phyloP scores from a whole-genome alignment of 1,284 basidiomycete genomes.

The Takashimella tepidaria region DNA sequence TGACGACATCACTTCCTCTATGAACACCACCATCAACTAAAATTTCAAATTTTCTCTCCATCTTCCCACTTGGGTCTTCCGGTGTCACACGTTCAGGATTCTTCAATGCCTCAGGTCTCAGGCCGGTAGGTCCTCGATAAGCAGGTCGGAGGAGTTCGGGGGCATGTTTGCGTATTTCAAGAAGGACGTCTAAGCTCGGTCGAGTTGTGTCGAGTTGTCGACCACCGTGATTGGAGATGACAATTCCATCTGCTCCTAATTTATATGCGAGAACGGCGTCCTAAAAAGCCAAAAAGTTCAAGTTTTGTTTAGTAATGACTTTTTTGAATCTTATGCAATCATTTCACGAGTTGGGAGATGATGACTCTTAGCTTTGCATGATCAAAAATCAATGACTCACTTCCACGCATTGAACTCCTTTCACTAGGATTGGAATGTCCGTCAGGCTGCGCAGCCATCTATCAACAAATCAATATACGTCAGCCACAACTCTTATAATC shows the following conservation, averaged over 20 bases:
- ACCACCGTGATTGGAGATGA: slow-evolving; percentile 54
- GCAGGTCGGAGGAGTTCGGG: slow-evolving; percentile 39
- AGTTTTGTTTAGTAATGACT: no score
- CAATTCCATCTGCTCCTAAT: slow-evolving; percentile 49
- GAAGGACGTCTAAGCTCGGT: slow-evolving; percentile 69
- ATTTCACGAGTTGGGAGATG: no score
- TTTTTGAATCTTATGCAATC: no score
- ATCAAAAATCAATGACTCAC: no score
- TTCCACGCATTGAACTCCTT: slow-evolving; percentile 58
- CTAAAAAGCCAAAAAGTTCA: no score
- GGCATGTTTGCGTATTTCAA: slow-evolving; percentile 56
- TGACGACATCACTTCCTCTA: slow-evolving; percentile 85
- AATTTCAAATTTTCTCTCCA: slow-evolving; percentile 52
- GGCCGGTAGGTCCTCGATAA: slow-evolving; percentile 35
- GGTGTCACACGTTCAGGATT: slow-evolving; percentile 65
- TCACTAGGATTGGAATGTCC: slow-evolving; percentile 74
- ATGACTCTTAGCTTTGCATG: no score
- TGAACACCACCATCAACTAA: slow-evolving; percentile 84
- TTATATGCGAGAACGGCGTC: slow-evolving; percentile 50
- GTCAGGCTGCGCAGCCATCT: slow-evolving; percentile 68
- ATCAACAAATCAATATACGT: no score
- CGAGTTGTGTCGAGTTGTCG: slow-evolving; percentile 51
- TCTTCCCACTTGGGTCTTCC: slow-evolving; percentile 4
- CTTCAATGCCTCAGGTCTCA: slow-evolving; percentile 46
- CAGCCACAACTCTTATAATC: not conserved